Evolutionary conservation across 495 filamentous ascomycete genomes (phyloP).

Genomic region (Penicillium longicatenatum): DNA sequence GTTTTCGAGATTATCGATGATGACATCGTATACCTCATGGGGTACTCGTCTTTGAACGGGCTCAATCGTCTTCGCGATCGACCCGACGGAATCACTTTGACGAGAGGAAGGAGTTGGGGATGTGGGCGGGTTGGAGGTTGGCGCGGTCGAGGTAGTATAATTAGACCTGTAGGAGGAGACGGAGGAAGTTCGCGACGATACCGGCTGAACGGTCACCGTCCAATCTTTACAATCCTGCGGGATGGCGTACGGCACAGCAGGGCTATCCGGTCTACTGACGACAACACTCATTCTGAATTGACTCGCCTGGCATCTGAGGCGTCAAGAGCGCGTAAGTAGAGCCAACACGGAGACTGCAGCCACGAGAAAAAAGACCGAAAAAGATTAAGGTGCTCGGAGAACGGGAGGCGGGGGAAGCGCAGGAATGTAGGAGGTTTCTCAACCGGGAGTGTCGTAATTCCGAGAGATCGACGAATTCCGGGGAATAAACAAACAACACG

Average conservation of each 20-base stretch:
- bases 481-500: neutral
- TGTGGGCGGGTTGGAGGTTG: conserved; percentile 42
- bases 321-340: conserved; percentile 8
- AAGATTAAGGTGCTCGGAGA: conserved; percentile 13
- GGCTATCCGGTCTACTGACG: conserved; percentile 44
- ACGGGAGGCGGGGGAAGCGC: conserved; percentile 13
- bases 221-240: conserved; percentile 27
- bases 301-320: conserved; percentile 27
- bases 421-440: conserved; percentile 25
- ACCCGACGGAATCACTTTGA: conserved; percentile 40
- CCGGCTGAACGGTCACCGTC: conserved; percentile 34
- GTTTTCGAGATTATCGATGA: conserved; percentile 52
- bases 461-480: conserved; percentile 24
- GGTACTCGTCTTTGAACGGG: conserved; percentile 54
- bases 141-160: conserved; percentile 41
- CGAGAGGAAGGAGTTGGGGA: conserved; percentile 40
- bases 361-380: neutral
- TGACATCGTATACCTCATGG: conserved; percentile 57
- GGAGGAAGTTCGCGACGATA: conserved; percentile 41
- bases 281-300: conserved; percentile 45
- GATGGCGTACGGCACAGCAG: conserved; percentile 36
- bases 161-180: conserved; percentile 46
- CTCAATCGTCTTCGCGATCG: conserved; percentile 35
- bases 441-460: conserved; percentile 19
- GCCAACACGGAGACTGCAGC: neutral